Base-by-base conservation (phyloP, 2,329 filamentous ascomycete species). In the Nannizziopsis barbatae region DNA sequence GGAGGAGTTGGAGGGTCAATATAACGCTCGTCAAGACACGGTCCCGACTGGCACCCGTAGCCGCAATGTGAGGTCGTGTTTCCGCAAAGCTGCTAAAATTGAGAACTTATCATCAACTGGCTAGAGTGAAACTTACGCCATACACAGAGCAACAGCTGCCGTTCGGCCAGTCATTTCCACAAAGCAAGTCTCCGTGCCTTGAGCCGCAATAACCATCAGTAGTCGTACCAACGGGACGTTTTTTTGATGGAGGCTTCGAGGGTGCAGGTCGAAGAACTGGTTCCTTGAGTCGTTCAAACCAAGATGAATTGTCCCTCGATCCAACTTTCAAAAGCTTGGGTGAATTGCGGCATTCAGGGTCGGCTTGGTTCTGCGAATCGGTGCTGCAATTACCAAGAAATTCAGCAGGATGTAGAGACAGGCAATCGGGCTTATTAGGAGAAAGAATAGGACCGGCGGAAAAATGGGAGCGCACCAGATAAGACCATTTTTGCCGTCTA, bases 71-170 rank as follows among this genome's bases (percentile, higher is more conserved):
- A 62, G 36, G 65, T 69, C 37, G 65, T 65, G 35, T 58, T 62
- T 17, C 66, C 66, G 51, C 59, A 62, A 36, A 59, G 60, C 63
- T 66, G 47, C 1, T 1, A 20, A 31, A 11, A 27, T 42, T 59
- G 42, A 60, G 51, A 47, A 3, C 5, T 12, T 35, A 33, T 17
- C 6, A 14, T 12, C 5, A 32, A n/a, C 9, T 18, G 12, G 8
- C 32, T 18, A 20, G 15, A 12, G 12, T 18, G 14, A 36, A 3
- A 52, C 75, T 75, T 61, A 75, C 79, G 22, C 76, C 76, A 58
- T 77, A 79, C 65, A 75, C 70, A 32, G 72, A 75, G 57, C 75
- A 77, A 56, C 76, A 79, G 49, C 70, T 64, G 38, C 76, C 75
- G 31, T 68, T 65, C 22, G 60, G 56, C 74, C 74, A 79, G 49